phyloP scores from a whole-genome alignment of 2,329 filamentous ascomycete genomes.

The Macrophomina tecta region DNA sequence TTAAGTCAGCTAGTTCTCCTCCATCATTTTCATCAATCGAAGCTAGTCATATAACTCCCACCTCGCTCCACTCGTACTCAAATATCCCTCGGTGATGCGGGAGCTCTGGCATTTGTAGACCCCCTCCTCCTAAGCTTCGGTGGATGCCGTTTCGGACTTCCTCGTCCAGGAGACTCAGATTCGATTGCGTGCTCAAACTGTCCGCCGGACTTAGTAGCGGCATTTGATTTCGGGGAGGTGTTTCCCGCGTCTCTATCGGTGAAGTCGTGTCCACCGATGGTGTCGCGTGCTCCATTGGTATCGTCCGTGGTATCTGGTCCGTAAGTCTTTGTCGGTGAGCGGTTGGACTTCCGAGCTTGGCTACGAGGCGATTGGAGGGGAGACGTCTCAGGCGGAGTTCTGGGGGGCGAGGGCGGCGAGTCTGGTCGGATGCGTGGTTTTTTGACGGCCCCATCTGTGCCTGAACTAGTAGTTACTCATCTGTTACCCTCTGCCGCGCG shows the following conservation, averaged over 20 bases:
- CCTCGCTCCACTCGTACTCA: slow-evolving; percentile 13
- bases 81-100: slow-evolving; percentile 22
- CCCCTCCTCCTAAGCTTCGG: slow-evolving; percentile 28
- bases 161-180: slow-evolving; percentile 23
- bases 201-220: slow-evolving; percentile 5
- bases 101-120: slow-evolving; percentile 17
- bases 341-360: background rate
- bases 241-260: slow-evolving; percentile 4
- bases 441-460: slow-evolving; percentile 12
- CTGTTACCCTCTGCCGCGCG: slow-evolving; percentile 20
- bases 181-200: slow-evolving; percentile 14
- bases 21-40: background rate
- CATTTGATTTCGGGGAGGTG: slow-evolving; percentile 15
- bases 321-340: slow-evolving; percentile 11
- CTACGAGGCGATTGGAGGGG: slow-evolving; percentile 2
- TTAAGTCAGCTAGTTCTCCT: background rate
- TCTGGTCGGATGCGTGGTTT: slow-evolving; percentile 20
- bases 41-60: slow-evolving; percentile 19
- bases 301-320: slow-evolving; percentile 1
- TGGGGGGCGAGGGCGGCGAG: slow-evolving; percentile 25
- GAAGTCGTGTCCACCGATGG: slow-evolving; percentile 4
- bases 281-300: background rate
- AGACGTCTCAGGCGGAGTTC: slow-evolving; percentile 20
- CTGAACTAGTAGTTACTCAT: slow-evolving; percentile 28
- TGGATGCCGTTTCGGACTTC: slow-evolving; percentile 29